Evolutionary conservation across 2,329 filamentous ascomycete genomes (phyloP), one percentile per base, ranked within the genome.

Genomic region (Ambrosiella xylebori): DNA sequence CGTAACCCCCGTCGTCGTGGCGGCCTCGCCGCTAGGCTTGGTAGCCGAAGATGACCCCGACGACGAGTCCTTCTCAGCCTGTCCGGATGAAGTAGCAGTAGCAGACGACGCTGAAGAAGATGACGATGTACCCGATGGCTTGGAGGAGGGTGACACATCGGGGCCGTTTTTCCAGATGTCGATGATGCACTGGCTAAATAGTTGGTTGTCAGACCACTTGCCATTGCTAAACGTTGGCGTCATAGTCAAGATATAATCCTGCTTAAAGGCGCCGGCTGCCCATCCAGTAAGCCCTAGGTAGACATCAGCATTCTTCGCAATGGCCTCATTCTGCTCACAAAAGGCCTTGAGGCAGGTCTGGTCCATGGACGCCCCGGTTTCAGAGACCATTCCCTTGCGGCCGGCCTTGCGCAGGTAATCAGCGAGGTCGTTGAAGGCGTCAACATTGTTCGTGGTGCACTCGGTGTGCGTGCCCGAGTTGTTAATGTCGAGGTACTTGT

Each of bases 401-500:
- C 70, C 70, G 38, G 70, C 70, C 5, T 64, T 62, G 51, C 73
- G 66, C 52, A 79, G 64, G 63, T 72, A 79, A 2, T 67, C 66
- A 0, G 75, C 74, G 1, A 80, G 66, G 0, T 68, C 68, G 17
- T 66, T 65, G 64, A 81, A 78, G 2, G 69, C 73, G 41, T 70
- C 70, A 2, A 76, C 68, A 51, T 79, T 78, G 63, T 81, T 71
- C 2, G 73, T 77, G 1, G 73, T 73, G 66, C 79, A 82, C 57
- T 74, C 69, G 3, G 67, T 62, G 61, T 76, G 68, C 0, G 74
- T 76, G 41, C 79, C 80, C 7, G 74, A 76, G 67, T 77, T 76
- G 68, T 81, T 76, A 17, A 68, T 70, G 63, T 82, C 79, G 3
- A 82, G 72, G 64, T 82, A 82, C 65, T 81, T 76, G 68, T 82